Evolutionary conservation across 2,329 filamentous ascomycete species (phyloP).

Genomic region (Ascocoryne sarcoides): DNA sequence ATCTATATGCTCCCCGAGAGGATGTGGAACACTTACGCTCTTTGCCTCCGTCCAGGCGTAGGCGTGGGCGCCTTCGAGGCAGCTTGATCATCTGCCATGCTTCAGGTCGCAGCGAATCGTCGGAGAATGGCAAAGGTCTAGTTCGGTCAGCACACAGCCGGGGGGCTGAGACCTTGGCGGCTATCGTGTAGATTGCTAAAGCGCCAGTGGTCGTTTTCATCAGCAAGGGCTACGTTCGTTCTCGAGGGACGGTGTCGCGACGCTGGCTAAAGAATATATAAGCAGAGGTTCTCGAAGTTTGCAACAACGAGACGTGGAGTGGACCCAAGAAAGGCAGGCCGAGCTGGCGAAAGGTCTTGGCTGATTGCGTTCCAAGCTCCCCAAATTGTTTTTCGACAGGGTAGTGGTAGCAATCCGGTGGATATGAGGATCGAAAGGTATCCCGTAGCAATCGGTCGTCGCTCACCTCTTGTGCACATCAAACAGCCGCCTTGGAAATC

Average conservation of each 20-base stretch:
- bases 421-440: too few species aligned
- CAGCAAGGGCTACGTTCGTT: slow-evolving; percentile 16
- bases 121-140: slow-evolving; percentile 1
- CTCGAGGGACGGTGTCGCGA: slow-evolving; percentile 4
- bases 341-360: slow-evolving; percentile 6
- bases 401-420: too few species aligned
- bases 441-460: too few species aligned
- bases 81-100: slow-evolving; percentile 19
- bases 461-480: slow-evolving; percentile 1
- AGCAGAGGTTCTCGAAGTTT: slow-evolving; percentile 11
- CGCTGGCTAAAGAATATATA: slow-evolving; percentile 18
- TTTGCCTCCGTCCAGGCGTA: slow-evolving; percentile 25
- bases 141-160: slow-evolving; percentile 20
- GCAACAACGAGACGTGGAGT: not conserved
- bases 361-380: too few species aligned
- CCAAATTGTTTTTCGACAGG: too few species aligned
- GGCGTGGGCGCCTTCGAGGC: slow-evolving; percentile 19
- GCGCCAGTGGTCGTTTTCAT: slow-evolving; percentile 16
- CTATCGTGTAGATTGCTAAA: slow-evolving; percentile 11
- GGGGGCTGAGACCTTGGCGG: slow-evolving; percentile 21
- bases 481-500: slow-evolving; percentile 8
- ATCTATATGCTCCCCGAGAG: slow-evolving; percentile 7
- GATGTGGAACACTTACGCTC: slow-evolving; percentile 24
- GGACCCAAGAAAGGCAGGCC: not conserved
- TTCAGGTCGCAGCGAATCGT: slow-evolving; percentile 6